Evolutionary conservation across 2,329 filamentous ascomycete genomes (phyloP), one percentile per base, ranked within the genome.

Genomic region (Hypoxylon sp.): DNA sequence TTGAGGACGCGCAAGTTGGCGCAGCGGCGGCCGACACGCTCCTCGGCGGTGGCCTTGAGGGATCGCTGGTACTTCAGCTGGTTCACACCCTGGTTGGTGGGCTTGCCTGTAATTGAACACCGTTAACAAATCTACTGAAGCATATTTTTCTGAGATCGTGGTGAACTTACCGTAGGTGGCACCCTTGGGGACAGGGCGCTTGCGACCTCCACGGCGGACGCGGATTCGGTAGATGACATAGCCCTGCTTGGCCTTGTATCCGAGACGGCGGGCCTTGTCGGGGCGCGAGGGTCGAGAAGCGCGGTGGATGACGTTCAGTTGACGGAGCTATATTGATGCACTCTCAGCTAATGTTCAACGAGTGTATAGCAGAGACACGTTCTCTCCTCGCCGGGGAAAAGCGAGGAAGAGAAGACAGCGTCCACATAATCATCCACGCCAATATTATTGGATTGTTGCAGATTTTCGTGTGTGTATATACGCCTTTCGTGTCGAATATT

Each of bases 21-120:
- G 89, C 94, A 98, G 84, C 95, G 94, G 85, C 94, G 94, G 81
- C 97, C 96, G 82, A 99, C 95, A 92, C 96, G 96, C 92, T 99
- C 96, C 90, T 99, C 97, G 79, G 97, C 97, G 79, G 96, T 99
- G 79, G 95, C 89, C 85, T 92, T 92, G 83, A 98, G 94, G 77
- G 96, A 98, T 84, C 95, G 93, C 91, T 99, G 97, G 92, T 98
- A 99, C 91, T 99, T 99, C 84, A 99, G 94, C 90, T 99, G 96
- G 91, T 99, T 99, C 79, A 99, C 89, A 93, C 96, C 96, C 90
- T 98, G 94, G 93, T 98, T 99, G 91, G 96, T 99, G 83, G 96
- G 96, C 90, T 99, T 99, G 90, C 96, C 94, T 97, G 81, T 82
- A 72, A 36, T 63, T 67, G 32, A 43, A 25, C 63, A 6, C 41